These are phyloP conservation scores for Coprinellus micaceus DNA, from an alignment of 768 basidiomycete genomes.

Conservation along the genomic window DNA sequence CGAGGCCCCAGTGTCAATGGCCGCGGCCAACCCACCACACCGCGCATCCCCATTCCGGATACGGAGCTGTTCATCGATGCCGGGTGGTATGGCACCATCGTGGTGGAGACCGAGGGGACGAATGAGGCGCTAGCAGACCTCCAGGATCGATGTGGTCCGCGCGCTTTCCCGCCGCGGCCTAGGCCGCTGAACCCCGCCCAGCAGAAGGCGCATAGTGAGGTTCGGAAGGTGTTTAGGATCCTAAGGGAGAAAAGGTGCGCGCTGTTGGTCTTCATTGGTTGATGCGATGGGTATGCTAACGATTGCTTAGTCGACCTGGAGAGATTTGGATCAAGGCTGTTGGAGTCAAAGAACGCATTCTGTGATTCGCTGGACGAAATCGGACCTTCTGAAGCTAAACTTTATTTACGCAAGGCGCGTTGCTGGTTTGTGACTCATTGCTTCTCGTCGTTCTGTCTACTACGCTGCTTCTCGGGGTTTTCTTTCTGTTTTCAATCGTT, in stretches of 20 bases:
- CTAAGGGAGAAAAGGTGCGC: conserved; percentile 69
- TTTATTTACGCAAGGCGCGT: neutral
- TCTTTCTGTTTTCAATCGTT: neutral
- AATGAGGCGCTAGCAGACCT: conserved; percentile 81
- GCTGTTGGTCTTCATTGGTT: conserved; percentile 17
- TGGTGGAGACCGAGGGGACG: conserved; percentile 85
- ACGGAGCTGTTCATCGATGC: conserved; percentile 61
- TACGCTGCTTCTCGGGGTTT: neutral
- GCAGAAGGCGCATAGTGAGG: conserved; percentile 19
- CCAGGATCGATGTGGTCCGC: conserved; percentile 65
- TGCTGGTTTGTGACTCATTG: neutral
- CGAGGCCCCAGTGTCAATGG: conserved; percentile 24
- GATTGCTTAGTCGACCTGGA: conserved; percentile 54
- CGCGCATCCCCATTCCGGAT: conserved; percentile 52
- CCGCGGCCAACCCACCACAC: conserved; percentile 19
- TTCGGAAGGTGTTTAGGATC: conserved; percentile 54
- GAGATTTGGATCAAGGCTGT: conserved; percentile 73
- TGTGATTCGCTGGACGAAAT: conserved; percentile 27
- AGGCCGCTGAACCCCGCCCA: conserved; percentile 39
- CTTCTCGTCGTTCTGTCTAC: neutral
- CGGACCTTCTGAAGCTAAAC: neutral
- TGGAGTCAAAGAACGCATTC: conserved; percentile 58
- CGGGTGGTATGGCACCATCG: conserved; percentile 80
- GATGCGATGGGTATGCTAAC: conserved; percentile 5
- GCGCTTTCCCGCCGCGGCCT: conserved; percentile 61